phyloP scores from a whole-genome alignment of 495 filamentous ascomycete genomes.

The Penicillium coffeae region DNA sequence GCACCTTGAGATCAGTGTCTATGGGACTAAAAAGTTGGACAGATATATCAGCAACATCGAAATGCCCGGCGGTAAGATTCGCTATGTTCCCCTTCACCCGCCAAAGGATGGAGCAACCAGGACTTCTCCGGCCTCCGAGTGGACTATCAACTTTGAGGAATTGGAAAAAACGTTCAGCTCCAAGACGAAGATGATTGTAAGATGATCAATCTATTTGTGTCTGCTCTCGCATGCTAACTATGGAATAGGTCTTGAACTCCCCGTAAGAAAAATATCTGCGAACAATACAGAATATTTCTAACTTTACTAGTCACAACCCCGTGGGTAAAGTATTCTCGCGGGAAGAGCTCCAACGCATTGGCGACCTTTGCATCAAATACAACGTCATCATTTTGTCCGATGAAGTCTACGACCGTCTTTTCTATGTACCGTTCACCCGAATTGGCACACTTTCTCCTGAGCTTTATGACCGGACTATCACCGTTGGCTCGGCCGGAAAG shows the following conservation, averaged over 20 bases:
- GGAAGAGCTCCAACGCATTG: slow-evolving; percentile 79
- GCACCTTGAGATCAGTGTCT: no score
- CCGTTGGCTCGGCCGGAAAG: slow-evolving; percentile 93
- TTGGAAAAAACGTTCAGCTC: slow-evolving; percentile 81
- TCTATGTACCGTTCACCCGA: slow-evolving; percentile 90
- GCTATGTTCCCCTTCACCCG: slow-evolving; percentile 89
- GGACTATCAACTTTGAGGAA: slow-evolving; percentile 79
- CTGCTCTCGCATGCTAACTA: not conserved
- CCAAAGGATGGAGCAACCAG: slow-evolving; percentile 76
- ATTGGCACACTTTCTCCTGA: slow-evolving; percentile 86
- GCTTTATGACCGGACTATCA: slow-evolving; percentile 80
- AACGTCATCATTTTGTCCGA: slow-evolving; percentile 95
- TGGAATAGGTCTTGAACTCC: slow-evolving; percentile 38
- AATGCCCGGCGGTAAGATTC: slow-evolving; percentile 92
- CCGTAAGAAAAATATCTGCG: slow-evolving; percentile 27
- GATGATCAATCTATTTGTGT: slow-evolving; percentile 19
- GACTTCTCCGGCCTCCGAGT: slow-evolving; percentile 80
- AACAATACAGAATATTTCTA: not conserved
- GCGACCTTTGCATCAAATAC: slow-evolving; percentile 85
- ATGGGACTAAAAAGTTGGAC: slow-evolving; percentile 7
- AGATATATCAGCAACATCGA: slow-evolving; percentile 95
- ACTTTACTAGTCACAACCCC: slow-evolving; percentile 74
- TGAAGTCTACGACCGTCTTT: slow-evolving; percentile 94
- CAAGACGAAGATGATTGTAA: slow-evolving; percentile 91
- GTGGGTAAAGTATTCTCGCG: slow-evolving; percentile 91